Percentiles rank a stretch among this genome's conserved stretches.
These are phyloP conservation scores for Simplicillium sp. DNA, from an alignment of 2,329 filamentous ascomycete species.

Conservation along the genomic window DNA sequence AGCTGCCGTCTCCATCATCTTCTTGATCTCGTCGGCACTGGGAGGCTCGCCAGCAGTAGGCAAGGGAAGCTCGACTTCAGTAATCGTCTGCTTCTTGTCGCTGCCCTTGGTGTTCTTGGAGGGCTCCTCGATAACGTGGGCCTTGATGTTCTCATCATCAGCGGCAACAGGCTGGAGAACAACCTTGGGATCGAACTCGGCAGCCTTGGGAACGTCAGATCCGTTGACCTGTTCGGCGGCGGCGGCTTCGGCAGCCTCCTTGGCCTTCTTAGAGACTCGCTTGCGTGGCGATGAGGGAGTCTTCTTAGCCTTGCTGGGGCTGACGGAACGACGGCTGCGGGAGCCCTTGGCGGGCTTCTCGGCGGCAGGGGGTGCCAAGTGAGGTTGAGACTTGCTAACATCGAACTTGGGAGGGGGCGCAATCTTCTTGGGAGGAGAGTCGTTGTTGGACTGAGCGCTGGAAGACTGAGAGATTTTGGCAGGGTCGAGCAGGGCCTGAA, in stretches of 20 bases:
- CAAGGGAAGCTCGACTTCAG: slow-evolving; percentile 66
- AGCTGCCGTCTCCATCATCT: slow-evolving; percentile 79
- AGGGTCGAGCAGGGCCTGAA: slow-evolving; percentile 86
- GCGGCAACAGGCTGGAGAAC: slow-evolving; percentile 39
- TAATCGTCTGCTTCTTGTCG: slow-evolving; percentile 62
- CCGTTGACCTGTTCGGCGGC: slow-evolving; percentile 21
- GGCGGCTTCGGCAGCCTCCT: slow-evolving; percentile 23
- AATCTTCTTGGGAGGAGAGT: slow-evolving; percentile 67
- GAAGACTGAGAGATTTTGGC: slow-evolving; percentile 58
- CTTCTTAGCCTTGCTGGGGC: slow-evolving; percentile 44
- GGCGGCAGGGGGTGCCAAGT: slow-evolving; percentile 36
- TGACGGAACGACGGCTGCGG: slow-evolving; percentile 47
- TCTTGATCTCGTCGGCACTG: slow-evolving; percentile 65
- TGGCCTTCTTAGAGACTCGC: slow-evolving; percentile 35
- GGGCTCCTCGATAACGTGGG: slow-evolving; percentile 59
- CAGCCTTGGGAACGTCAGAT: slow-evolving; percentile 31
- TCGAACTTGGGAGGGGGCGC: slow-evolving; percentile 74
- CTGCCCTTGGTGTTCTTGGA: slow-evolving; percentile 43
- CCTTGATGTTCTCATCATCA: slow-evolving; percentile 52
- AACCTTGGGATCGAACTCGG: slow-evolving; percentile 38
- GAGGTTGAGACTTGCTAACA: slow-evolving; percentile 31
- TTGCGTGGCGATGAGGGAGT: slow-evolving; percentile 44
- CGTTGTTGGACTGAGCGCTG: slow-evolving; percentile 15
- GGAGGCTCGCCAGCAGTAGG: slow-evolving; percentile 52
- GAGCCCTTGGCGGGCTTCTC: slow-evolving; percentile 30